phyloP scores from a whole-genome alignment of 257 asterid genomes.

The Jacaranda mimosifolia region DNA sequence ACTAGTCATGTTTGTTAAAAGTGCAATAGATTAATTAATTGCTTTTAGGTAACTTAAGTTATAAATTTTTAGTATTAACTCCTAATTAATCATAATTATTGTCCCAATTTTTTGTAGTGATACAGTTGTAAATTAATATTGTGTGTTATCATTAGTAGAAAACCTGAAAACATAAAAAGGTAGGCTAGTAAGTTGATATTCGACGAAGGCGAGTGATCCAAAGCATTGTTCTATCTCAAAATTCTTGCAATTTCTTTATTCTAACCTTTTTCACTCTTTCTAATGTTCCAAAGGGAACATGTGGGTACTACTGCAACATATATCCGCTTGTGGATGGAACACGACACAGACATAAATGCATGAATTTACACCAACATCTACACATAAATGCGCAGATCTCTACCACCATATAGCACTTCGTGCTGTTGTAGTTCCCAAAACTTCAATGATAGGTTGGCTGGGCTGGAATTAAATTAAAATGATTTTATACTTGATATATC shows the following conservation, averaged over 20 bases:
- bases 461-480: neutral
- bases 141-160: neutral
- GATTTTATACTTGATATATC: too few species aligned
- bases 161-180: conserved; percentile 22
- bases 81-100: too few species aligned
- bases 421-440: conserved; percentile 7
- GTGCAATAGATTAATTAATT: too few species aligned
- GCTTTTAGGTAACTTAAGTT: too few species aligned
- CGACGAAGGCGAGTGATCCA: conserved; percentile 42
- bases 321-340: conserved; percentile 36
- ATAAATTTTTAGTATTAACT: too few species aligned
- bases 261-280: neutral
- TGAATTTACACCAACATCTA: conserved; percentile 9
- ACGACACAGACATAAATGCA: conserved; percentile 31
- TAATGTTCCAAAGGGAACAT: conserved; percentile 42
- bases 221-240: conserved; percentile 31
- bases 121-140: neutral
- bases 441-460: neutral
- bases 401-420: neutral
- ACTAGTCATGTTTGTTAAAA: too few species aligned
- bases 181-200: conserved; percentile 27
- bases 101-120: neutral
- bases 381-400: neutral
- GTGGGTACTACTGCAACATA: conserved; percentile 46
- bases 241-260: conserved; percentile 23